phyloP scores from a whole-genome alignment of 345 rosid species.

The Cardamine chenopodiifolia region DNA sequence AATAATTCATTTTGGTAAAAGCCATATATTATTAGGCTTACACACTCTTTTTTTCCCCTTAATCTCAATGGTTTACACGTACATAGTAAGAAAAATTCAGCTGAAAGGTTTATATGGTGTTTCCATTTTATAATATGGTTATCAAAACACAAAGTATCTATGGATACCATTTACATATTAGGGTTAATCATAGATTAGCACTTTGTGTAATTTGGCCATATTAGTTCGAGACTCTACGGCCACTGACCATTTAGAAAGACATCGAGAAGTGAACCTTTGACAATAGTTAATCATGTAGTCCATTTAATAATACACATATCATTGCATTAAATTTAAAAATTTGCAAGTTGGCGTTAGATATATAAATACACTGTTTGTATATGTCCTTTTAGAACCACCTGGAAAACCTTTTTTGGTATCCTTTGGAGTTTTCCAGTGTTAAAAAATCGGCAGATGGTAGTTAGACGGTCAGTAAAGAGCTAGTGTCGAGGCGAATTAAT shows the following conservation, averaged over 20 bases:
- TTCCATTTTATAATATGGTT: too few relatives aligned
- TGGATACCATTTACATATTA: background rate
- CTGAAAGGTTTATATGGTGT: background rate
- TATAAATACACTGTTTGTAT: background rate
- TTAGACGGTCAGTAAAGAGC: too few relatives aligned
- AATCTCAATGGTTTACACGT: background rate
- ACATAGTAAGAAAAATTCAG: background rate
- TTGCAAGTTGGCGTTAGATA: constrained; percentile 8
- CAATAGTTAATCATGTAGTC: constrained; percentile 12
- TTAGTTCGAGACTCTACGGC: constrained; percentile 27
- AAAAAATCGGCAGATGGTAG: too few relatives aligned
- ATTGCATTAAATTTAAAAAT: constrained; percentile 11
- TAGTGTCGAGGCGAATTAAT: too few relatives aligned
- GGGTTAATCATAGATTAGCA: background rate
- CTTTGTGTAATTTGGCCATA: constrained; percentile 14
- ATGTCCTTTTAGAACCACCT: background rate
- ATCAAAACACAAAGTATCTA: background rate
- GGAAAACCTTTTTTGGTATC: background rate
- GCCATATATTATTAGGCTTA: background rate
- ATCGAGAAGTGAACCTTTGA: constrained; percentile 28
- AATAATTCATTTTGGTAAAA: background rate
- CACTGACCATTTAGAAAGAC: constrained; percentile 14
- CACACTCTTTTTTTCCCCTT: background rate
- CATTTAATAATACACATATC: constrained; percentile 20
- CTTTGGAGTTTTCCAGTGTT: too few relatives aligned